phyloP scores from a whole-genome alignment of 441 rosid species.

The Erodium trifolium region DNA sequence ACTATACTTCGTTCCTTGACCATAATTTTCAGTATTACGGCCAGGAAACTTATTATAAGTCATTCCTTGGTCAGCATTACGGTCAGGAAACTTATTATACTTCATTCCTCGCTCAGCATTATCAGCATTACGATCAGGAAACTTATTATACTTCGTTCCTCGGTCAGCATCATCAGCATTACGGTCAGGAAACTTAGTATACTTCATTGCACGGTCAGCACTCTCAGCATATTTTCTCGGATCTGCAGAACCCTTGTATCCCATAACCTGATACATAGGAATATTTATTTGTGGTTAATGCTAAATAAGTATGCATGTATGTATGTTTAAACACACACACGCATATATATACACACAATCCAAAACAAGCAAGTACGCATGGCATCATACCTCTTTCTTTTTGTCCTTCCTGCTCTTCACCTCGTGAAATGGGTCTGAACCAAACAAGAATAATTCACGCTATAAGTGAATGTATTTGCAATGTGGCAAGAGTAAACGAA shows the following conservation, averaged over 20 bases:
- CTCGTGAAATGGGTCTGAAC: slow-evolving; percentile 74
- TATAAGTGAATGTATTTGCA: slow-evolving; percentile 11
- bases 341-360: too few relatives aligned
- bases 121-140: slow-evolving; percentile 19
- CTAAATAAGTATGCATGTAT: neutral
- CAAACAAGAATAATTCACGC: slow-evolving; percentile 19
- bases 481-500: neutral
- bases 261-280: slow-evolving; percentile 40
- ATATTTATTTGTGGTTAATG: slow-evolving; percentile 12
- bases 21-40: neutral
- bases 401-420: slow-evolving; percentile 70
- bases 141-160: slow-evolving; percentile 19
- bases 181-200: too few relatives aligned
- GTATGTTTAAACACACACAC: too few relatives aligned
- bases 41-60: neutral
- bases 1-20: neutral
- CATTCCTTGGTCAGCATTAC: slow-evolving; percentile 18
- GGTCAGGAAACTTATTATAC: slow-evolving; percentile 33
- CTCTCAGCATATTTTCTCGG: slow-evolving; percentile 41
- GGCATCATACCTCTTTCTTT: slow-evolving; percentile 71
- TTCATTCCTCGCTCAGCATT: slow-evolving; percentile 18
- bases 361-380: neutral
- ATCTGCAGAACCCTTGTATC: slow-evolving; percentile 33
- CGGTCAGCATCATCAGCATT: slow-evolving; percentile 17
- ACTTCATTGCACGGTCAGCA: too few relatives aligned